Evolutionary conservation across 768 basidiomycete species (phyloP).

Genomic region (Coprinopsis strossmayeri): DNA sequence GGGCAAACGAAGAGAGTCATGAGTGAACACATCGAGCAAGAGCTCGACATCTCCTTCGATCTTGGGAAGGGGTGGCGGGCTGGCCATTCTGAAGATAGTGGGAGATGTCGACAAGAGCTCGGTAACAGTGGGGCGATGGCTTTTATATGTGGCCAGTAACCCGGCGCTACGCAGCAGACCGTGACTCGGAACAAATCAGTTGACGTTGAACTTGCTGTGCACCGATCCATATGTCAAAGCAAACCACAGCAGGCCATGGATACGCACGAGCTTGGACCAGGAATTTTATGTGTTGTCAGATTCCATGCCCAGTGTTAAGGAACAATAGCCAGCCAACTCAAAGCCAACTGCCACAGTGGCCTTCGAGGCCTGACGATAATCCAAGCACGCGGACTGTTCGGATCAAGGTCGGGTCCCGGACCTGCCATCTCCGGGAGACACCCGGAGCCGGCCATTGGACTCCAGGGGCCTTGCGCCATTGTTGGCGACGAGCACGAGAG

Average conservation of each 20-base stretch:
- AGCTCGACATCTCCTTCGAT: slow-evolving; percentile 50
- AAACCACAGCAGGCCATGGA: too few relatives aligned
- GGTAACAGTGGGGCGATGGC: not conserved
- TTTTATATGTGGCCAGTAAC: slow-evolving; percentile 3
- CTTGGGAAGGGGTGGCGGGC: slow-evolving; percentile 44
- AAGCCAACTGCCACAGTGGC: too few relatives aligned
- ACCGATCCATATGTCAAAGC: too few relatives aligned
- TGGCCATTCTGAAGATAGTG: slow-evolving; percentile 10
- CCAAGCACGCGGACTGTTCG: too few relatives aligned
- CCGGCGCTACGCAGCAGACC: not conserved
- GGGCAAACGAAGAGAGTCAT: slow-evolving; percentile 30
- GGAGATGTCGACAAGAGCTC: slow-evolving; percentile 6
- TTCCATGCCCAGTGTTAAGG: too few relatives aligned
- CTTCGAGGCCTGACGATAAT: too few relatives aligned
- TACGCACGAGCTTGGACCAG: too few relatives aligned
- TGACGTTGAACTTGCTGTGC: too few relatives aligned
- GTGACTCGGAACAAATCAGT: not conserved
- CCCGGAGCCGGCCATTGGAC: not conserved
- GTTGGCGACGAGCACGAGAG: slow-evolving; percentile 12
- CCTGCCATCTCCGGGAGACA: too few relatives aligned
- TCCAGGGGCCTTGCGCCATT: slow-evolving; percentile 12
- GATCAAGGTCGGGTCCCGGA: too few relatives aligned
- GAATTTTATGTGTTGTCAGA: too few relatives aligned
- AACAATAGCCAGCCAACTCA: too few relatives aligned
- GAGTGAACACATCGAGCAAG: slow-evolving; percentile 53